These are phyloP conservation scores for Blastosporella zonata DNA, from an alignment of 1,284 basidiomycete genomes.

Conservation along the genomic window DNA sequence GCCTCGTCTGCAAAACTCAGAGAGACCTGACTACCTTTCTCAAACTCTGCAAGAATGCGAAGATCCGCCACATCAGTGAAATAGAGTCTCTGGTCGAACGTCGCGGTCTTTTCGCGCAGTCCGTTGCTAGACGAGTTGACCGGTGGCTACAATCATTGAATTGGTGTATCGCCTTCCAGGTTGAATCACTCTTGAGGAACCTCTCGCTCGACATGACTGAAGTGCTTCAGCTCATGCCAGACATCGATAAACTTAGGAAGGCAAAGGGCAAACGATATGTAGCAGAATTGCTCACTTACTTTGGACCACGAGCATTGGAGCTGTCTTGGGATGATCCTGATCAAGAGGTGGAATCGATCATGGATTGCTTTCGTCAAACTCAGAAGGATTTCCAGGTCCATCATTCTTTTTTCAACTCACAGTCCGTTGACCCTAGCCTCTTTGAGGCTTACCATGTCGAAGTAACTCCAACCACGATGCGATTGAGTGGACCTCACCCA, in stretches of 20 bases:
- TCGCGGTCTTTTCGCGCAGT: conserved; percentile 41
- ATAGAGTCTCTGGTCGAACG: conserved; percentile 37
- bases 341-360: conserved; percentile 26
- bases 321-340: conserved; percentile 31
- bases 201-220: conserved; percentile 44
- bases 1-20: conserved; percentile 40
- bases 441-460: conserved; percentile 55
- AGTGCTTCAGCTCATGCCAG: conserved; percentile 38
- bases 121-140: conserved; percentile 31
- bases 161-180: conserved; percentile 55
- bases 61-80: conserved; percentile 33
- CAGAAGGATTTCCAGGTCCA: conserved; percentile 28
- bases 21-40: conserved; percentile 38
- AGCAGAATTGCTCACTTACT: conserved; percentile 42
- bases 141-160: conserved; percentile 37
- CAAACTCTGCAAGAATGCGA: conserved; percentile 33
- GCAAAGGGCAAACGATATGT: conserved; percentile 34
- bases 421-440: conserved; percentile 37
- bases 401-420: conserved; percentile 16
- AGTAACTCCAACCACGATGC: conserved; percentile 58
- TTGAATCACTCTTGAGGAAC: conserved; percentile 45
- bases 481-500: conserved; percentile 57
- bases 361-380: conserved; percentile 34
- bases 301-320: conserved; percentile 31
- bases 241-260: conserved; percentile 30